Evolutionary conservation across 2,329 filamentous ascomycete genomes (phyloP).

Genomic region (Xylariaceae sp.): DNA sequence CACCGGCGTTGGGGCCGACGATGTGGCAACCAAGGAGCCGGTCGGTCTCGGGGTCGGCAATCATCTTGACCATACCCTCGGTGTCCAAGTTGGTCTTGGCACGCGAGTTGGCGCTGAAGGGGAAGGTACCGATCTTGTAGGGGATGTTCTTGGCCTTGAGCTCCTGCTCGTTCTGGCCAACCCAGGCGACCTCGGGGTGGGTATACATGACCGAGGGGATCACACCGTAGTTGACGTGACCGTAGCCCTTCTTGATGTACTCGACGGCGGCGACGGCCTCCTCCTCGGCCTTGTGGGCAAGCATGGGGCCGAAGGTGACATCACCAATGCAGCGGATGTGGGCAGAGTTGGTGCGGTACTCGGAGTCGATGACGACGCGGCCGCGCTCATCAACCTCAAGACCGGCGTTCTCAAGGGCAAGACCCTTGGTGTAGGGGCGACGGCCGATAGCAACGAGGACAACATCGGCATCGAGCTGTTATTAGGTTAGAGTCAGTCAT

Average conservation of each 20-base stretch:
- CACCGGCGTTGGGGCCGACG: constrained; percentile 88
- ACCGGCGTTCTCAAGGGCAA: constrained; percentile 90
- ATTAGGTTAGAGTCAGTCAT: neutral
- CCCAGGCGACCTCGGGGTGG: constrained; percentile 96
- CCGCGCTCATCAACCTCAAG: constrained; percentile 89
- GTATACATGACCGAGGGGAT: constrained; percentile 99
- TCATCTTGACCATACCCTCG: constrained; percentile 94
- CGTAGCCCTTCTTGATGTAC: constrained; percentile 96
- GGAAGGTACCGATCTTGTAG: constrained; percentile 91
- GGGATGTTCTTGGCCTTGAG: constrained; percentile 84
- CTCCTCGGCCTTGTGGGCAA: constrained; percentile 98
- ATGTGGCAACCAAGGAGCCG: constrained; percentile 94
- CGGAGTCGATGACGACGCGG: constrained; percentile 93
- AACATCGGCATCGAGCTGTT: constrained; percentile 83
- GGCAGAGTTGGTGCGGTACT: constrained; percentile 95
- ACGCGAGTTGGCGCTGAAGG: constrained; percentile 95
- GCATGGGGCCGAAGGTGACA: constrained; percentile 95
- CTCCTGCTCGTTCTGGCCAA: constrained; percentile 95
- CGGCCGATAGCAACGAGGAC: constrained; percentile 96
- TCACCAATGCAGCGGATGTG: constrained; percentile 97
- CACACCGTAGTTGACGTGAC: constrained; percentile 97
- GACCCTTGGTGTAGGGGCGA: constrained; percentile 85
- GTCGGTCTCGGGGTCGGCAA: constrained; percentile 94
- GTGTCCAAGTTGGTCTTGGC: constrained; percentile 98
- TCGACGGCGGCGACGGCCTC: constrained; percentile 92